These are phyloP conservation scores for Acanthamoeba healyi DNA, from an alignment of 208 protist genomes.

Conservation along the genomic window DNA sequence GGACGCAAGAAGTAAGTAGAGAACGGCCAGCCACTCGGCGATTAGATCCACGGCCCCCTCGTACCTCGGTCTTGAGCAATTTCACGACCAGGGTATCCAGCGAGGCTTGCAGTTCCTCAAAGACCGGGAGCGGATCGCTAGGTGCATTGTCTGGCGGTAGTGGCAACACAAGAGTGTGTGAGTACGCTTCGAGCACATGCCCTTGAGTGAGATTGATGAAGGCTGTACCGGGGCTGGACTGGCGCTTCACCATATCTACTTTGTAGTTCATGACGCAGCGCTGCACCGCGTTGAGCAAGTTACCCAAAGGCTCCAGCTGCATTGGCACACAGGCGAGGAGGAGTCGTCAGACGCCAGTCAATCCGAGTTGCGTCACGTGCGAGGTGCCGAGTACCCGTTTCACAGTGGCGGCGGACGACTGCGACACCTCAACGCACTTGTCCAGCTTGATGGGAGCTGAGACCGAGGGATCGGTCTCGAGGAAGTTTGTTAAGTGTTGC, in stretches of 20 bases:
- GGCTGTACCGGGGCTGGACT: neutral
- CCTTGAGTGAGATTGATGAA: neutral
- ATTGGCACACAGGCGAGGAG: neutral
- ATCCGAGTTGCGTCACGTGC: no score
- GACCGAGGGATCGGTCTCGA: neutral
- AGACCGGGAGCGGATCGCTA: neutral
- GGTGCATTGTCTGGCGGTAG: neutral
- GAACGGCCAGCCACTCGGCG: no score
- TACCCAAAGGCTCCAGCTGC: constrained; percentile 34
- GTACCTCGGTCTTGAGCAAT: constrained; percentile 18
- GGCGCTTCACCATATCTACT: neutral
- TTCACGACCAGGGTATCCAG: neutral
- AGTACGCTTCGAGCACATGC: neutral
- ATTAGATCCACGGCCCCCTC: no score
- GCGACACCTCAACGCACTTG: constrained; percentile 45
- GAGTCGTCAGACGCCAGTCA: no score
- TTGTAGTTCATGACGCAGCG: constrained; percentile 24
- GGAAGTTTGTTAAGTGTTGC: constrained; percentile 2
- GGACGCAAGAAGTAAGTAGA: neutral
- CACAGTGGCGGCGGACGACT: constrained; percentile 31
- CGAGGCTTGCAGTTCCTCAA: neutral
- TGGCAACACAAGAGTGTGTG: neutral
- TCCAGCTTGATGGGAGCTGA: constrained; percentile 47
- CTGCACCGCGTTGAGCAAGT: constrained; percentile 33
- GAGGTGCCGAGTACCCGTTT: constrained; percentile 56